Evolutionary conservation across 2,329 filamentous ascomycete species (phyloP).

Genomic region (Calonectria henricotiae): DNA sequence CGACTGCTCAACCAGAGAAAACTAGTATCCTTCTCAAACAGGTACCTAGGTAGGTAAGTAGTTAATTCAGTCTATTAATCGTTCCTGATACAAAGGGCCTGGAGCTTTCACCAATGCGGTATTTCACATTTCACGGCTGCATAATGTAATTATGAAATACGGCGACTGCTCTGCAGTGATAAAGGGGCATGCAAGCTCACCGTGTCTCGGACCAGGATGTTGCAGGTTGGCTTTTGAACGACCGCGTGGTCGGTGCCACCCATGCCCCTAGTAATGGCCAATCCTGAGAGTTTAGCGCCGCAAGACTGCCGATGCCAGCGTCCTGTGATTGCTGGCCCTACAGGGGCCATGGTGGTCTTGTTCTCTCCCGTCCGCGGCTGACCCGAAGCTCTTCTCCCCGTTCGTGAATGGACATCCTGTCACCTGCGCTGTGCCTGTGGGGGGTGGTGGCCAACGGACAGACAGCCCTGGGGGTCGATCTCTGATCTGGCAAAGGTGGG

Average conservation of each 20-base stretch:
- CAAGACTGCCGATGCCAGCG: conserved; percentile 47
- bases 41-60: background rate
- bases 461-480: conserved; percentile 15
- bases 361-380: conserved; percentile 20
- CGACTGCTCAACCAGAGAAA: background rate
- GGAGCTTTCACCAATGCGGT: conserved; percentile 23
- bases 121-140: conserved; percentile 47
- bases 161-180: conserved; percentile 49
- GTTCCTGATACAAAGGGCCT: background rate
- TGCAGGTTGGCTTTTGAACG: conserved; percentile 44
- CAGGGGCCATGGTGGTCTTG: conserved; percentile 19
- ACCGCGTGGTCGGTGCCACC: conserved; percentile 52
- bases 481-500: conserved; percentile 10
- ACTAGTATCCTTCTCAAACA: background rate
- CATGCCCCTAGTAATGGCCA: conserved; percentile 46
- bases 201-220: conserved; percentile 48
- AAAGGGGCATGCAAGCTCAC: conserved; percentile 54
- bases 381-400: conserved; percentile 4
- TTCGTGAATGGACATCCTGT: conserved; percentile 11
- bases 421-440: conserved; percentile 15
- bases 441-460: conserved; percentile 8
- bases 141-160: conserved; percentile 49
- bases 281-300: conserved; percentile 45
- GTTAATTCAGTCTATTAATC: too few relatives aligned
- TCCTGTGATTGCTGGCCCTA: conserved; percentile 40